Conservation (phyloP, 2,329 filamentous ascomycete species). For the Aureobasidium sp. region DNA sequence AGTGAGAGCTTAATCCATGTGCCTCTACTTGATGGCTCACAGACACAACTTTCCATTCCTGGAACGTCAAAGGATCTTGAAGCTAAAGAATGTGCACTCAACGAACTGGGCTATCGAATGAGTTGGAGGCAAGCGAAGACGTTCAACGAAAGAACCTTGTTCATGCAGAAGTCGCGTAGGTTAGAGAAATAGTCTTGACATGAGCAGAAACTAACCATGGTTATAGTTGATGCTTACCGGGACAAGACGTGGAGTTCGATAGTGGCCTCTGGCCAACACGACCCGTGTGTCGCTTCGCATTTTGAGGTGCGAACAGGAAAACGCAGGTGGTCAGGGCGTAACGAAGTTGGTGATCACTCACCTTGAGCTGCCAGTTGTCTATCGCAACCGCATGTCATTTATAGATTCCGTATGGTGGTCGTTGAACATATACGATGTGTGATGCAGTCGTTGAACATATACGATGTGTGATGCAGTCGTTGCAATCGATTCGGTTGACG, state of each 20-base stretch:
- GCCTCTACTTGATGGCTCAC: conserved; percentile 56
- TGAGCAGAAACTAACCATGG: neutral
- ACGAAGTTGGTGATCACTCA: neutral
- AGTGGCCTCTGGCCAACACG: conserved; percentile 69
- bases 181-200: conserved; percentile 25
- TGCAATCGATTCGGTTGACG: neutral
- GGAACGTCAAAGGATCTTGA: conserved; percentile 63
- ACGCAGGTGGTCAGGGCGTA: conserved; percentile 48
- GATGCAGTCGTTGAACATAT: neutral
- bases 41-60: conserved; percentile 68
- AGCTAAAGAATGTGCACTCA: conserved; percentile 79
- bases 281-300: conserved; percentile 67
- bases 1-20: conserved; percentile 43
- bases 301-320: conserved; percentile 87
- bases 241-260: conserved; percentile 84
- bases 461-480: neutral
- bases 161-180: conserved; percentile 86
- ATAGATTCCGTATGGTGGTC: neutral
- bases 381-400: no score
- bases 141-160: conserved; percentile 78
- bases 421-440: neutral
- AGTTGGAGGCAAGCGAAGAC: conserved; percentile 92
- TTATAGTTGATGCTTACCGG: conserved; percentile 80
- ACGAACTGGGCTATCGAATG: conserved; percentile 91
- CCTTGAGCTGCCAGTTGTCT: neutral